These are phyloP conservation scores for Stereocaulon alpinum DNA, from an alignment of 495 filamentous ascomycete genomes.

Conservation along the genomic window DNA sequence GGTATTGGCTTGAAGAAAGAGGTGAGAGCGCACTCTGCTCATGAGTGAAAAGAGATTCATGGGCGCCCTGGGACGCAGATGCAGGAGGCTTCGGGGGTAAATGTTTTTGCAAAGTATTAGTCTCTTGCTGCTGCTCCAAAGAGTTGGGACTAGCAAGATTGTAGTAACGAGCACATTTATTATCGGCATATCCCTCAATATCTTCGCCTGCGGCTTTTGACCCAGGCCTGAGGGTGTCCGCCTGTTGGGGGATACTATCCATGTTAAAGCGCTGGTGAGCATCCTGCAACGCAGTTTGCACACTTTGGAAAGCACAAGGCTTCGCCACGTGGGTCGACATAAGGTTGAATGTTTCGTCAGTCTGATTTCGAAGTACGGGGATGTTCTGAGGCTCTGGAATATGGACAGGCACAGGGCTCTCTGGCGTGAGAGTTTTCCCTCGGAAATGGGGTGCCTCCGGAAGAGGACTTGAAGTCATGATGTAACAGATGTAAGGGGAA, in stretches of 20 bases:
- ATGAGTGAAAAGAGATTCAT: constrained; percentile 19
- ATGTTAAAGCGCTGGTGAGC: not conserved
- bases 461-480: constrained; percentile 55
- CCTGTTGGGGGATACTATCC: not conserved
- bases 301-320: constrained; percentile 7
- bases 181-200: constrained; percentile 12
- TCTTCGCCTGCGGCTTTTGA: not conserved
- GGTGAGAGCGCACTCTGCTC: constrained; percentile 5
- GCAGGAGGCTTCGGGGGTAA: constrained; percentile 17
- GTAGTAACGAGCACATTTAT: constrained; percentile 36
- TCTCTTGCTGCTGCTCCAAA: constrained; percentile 17
- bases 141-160: constrained; percentile 37
- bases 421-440: constrained; percentile 58
- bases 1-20: constrained; percentile 11
- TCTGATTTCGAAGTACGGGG: constrained; percentile 61
- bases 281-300: not conserved
- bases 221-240: not conserved
- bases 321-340: constrained; percentile 42
- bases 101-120: constrained; percentile 9
- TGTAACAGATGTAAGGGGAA: constrained; percentile 15
- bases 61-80: constrained; percentile 22
- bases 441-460: constrained; percentile 56
- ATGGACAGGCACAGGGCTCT: constrained; percentile 61
- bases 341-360: constrained; percentile 62
- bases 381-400: constrained; percentile 60